phyloP scores from a whole-genome alignment of 208 protist species.

The Leishmania lainsoni region DNA sequence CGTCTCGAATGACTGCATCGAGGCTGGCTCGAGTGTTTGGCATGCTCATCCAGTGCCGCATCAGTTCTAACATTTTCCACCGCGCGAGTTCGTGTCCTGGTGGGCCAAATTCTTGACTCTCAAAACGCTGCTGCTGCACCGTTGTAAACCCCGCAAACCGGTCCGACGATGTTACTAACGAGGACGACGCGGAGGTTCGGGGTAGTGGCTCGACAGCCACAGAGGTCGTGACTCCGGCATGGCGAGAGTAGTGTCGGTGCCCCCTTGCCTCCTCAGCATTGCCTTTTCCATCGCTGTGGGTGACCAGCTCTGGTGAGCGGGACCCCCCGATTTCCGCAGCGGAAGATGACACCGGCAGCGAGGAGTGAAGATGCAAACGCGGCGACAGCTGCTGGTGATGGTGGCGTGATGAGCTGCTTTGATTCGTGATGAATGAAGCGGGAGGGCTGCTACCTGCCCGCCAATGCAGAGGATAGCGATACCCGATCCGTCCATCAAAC shows the following conservation, averaged over 20 bases:
- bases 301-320: background rate
- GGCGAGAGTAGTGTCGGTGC: slow-evolving; percentile 20
- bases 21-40: slow-evolving; percentile 36
- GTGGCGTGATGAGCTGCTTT: slow-evolving; percentile 9
- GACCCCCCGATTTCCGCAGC: background rate
- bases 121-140: slow-evolving; percentile 34
- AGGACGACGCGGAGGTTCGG: background rate
- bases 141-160: slow-evolving; percentile 21
- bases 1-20: slow-evolving; percentile 46
- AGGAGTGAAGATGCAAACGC: slow-evolving; percentile 4
- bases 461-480: slow-evolving; percentile 6
- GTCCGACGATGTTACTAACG: slow-evolving; percentile 13
- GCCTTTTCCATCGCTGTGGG: slow-evolving; percentile 4
- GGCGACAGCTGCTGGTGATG: slow-evolving; percentile 9
- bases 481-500: slow-evolving; percentile 11
- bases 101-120: slow-evolving; percentile 31
- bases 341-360: background rate
- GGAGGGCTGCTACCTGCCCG: slow-evolving; percentile 7
- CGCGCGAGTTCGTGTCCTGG: slow-evolving; percentile 37
- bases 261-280: slow-evolving; percentile 17
- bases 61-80: slow-evolving; percentile 64
- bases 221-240: background rate
- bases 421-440: background rate
- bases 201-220: slow-evolving; percentile 1
- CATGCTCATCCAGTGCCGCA: slow-evolving; percentile 74